Evolutionary conservation across 2,329 filamentous ascomycete species (phyloP).

Genomic region (Beauveria bassiana): DNA sequence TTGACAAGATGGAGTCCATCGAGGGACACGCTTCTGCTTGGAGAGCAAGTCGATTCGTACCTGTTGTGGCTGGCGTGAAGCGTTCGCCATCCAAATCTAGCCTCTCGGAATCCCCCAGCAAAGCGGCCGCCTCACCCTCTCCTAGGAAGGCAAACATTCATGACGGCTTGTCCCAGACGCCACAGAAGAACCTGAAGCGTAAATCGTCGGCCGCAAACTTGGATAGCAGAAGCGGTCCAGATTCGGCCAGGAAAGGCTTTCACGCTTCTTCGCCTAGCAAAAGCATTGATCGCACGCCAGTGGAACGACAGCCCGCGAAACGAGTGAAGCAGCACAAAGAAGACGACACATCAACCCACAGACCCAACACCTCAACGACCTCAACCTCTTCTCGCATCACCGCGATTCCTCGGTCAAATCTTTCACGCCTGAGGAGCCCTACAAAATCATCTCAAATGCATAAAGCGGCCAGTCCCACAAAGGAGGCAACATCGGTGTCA

Average conservation of each 20-base stretch:
- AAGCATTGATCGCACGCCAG: constrained; percentile 14
- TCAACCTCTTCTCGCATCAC: constrained; percentile 15
- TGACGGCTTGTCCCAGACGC: constrained; percentile 18
- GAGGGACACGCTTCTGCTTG: constrained; percentile 76
- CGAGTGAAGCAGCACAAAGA: constrained; percentile 58
- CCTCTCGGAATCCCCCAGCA: constrained; percentile 46
- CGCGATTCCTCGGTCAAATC: constrained; percentile 38
- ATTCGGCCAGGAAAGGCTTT: constrained; percentile 21
- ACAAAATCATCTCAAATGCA: constrained; percentile 64
- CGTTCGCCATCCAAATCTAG: constrained; percentile 39
- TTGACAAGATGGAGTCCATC: constrained; percentile 98
- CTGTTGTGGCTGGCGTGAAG: constrained; percentile 30
- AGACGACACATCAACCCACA: constrained; percentile 56
- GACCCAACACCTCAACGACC: not conserved
- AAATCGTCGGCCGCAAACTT: constrained; percentile 26
- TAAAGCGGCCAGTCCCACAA: constrained; percentile 29
- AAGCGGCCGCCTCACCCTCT: constrained; percentile 35
- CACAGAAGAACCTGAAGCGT: constrained; percentile 29
- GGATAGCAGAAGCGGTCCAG: constrained; percentile 16
- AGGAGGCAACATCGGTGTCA: constrained; percentile 25
- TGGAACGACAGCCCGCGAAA: constrained; percentile 47
- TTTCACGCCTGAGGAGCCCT: constrained; percentile 61
- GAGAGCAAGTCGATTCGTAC: constrained; percentile 50
- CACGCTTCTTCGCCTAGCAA: constrained; percentile 16
- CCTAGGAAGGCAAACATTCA: not conserved